A percentile compares a stretch with the other conserved stretches of the same genome.
Conservation (phyloP, 805 yeast genomes). For the Candida ulmi region DNA sequence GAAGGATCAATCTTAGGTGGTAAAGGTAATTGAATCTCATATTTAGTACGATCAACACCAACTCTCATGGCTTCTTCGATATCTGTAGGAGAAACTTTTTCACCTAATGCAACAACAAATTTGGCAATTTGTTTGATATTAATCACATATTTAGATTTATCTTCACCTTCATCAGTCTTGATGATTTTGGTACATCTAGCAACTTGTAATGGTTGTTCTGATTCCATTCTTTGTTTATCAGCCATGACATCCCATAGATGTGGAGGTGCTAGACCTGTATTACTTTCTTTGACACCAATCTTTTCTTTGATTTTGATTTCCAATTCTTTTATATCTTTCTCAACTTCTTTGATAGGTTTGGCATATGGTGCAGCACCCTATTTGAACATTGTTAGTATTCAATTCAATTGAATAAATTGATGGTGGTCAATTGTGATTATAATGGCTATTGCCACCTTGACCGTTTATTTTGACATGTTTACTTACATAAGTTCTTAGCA, state of each 20-base stretch:
- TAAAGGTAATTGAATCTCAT: conserved; percentile 92
- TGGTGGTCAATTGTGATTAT: background rate
- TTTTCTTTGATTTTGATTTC: conserved; percentile 89
- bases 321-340: conserved; percentile 77
- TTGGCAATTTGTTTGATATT: conserved; percentile 98
- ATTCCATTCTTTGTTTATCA: conserved; percentile 87
- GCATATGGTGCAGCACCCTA: conserved; percentile 95
- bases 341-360: conserved; percentile 69
- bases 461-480: conserved; percentile 1
- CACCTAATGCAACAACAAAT: conserved; percentile 94
- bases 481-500: conserved; percentile 75
- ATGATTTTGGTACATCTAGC: conserved; percentile 98
- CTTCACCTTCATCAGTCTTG: conserved; percentile 57
- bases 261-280: conserved; percentile 96
- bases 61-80: conserved; percentile 99
- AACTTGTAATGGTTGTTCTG: conserved; percentile 95
- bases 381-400: conserved; percentile 7
- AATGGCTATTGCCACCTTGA: conserved; percentile 1
- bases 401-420: background rate
- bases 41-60: conserved; percentile 96
- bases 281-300: conserved; percentile 90
- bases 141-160: conserved; percentile 88
- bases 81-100: conserved; percentile 96
- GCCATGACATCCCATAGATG: conserved; percentile 97
- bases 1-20: conserved; percentile 98